phyloP scores from a whole-genome alignment of 805 yeast species.

The Starmerella floris region DNA sequence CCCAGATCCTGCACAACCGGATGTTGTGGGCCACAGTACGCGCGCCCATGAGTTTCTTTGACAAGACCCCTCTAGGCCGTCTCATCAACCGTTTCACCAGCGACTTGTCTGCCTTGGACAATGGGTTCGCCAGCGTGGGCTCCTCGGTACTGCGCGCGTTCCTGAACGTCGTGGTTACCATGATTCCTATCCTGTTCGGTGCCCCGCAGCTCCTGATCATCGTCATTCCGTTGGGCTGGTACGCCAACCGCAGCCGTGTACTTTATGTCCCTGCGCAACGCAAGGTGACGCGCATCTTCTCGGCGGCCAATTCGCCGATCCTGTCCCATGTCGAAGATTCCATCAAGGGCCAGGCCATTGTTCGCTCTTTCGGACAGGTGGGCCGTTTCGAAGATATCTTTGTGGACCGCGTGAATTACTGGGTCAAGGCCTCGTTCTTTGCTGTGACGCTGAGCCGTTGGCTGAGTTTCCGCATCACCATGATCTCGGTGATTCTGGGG shows the following conservation, averaged over 20 bases:
- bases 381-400: slow-evolving; percentile 42
- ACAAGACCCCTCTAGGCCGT: slow-evolving; percentile 87
- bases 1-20: slow-evolving; percentile 36
- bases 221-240: slow-evolving; percentile 49
- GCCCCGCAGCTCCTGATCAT: slow-evolving; percentile 73
- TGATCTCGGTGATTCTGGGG: slow-evolving; percentile 68
- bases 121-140: slow-evolving; percentile 34
- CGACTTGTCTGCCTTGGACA: slow-evolving; percentile 77
- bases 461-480: slow-evolving; percentile 83
- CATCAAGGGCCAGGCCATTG: slow-evolving; percentile 53
- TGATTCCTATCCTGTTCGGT: slow-evolving; percentile 51
- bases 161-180: neutral
- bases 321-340: slow-evolving; percentile 67
- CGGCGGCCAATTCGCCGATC: slow-evolving; percentile 53
- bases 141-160: neutral
- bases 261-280: slow-evolving; percentile 58
- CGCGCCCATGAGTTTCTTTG: slow-evolving; percentile 89
- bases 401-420: slow-evolving; percentile 24
- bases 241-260: slow-evolving; percentile 55
- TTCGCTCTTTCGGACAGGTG: slow-evolving; percentile 49
- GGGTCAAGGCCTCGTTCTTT: slow-evolving; percentile 41
- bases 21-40: slow-evolving; percentile 63
- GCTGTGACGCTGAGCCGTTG: slow-evolving; percentile 40
- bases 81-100: slow-evolving; percentile 78
- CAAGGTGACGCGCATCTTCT: slow-evolving; percentile 56